Evolutionary conservation across 495 filamentous ascomycete genomes (phyloP), one percentile per base, ranked within the genome.

Genomic region (Alectoria sarmentosa): DNA sequence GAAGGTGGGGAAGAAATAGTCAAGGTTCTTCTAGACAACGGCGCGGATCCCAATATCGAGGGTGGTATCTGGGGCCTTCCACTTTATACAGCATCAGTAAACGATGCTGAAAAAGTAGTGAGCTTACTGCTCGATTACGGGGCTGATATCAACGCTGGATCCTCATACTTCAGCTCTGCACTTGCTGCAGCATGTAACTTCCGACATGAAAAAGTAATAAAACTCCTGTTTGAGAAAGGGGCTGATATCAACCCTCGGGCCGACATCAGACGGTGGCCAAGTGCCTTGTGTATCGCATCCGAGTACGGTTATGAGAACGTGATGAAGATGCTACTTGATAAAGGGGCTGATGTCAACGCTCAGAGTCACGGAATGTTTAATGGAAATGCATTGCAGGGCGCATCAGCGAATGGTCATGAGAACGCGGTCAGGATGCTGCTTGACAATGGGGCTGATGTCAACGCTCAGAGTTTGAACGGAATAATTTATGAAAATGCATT

Each of bases 371-470:
- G 4, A 37, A 57, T 0, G n/a, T n/a, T n/a, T 61, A 67, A 4
- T 56, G 75, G 6, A 55, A 71, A n/a, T 58, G 63, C 60, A 3
- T 28, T 61, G 30, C 41, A 52, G 4, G 17, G 17, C 15, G 71
- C 73, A 7, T 69, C 72, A n/a, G 41, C 30, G n/a, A 62, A 65
- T n/a, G 74, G 74, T 6, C 66, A 74, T 66, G 63, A 69, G 46
- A 62, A 62, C 5, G 60, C 68, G n/a, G 69, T 73, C 15, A 54
- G 69, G 30, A 62, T 73, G 14, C 58, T 77, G 11, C 57, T 76
- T 15, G 66, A 68, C 1, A 61, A 64, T 5, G 71, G 72, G 13
- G 66, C 66, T 63, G 55, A 70, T 30, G 65, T 68, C 39, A 69
- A 72, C 11, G 11, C 5, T 19, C n/a, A n/a, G n/a, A n/a, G n/a